phyloP scores from a whole-genome alignment of 2,329 filamentous ascomycete genomes.

The Hymenoscyphus salicellus region DNA sequence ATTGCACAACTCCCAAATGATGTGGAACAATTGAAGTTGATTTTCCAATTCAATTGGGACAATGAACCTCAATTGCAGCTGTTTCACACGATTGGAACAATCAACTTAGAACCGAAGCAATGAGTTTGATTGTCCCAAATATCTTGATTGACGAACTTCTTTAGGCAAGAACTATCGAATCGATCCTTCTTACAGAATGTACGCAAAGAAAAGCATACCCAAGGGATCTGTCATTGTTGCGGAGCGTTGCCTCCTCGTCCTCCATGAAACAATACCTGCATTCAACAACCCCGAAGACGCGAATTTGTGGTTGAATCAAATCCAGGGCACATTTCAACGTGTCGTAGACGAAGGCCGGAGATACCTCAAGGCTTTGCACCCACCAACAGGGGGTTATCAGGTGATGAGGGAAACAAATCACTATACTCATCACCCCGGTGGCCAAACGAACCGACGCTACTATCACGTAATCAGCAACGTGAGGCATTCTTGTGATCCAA shows the following conservation, averaged over 20 bases:
- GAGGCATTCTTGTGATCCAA: conserved; percentile 5
- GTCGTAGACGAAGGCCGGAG: background rate
- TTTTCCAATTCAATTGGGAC: no score
- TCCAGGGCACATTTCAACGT: background rate
- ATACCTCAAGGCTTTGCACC: background rate
- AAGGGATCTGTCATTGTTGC: background rate
- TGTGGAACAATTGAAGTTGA: no score
- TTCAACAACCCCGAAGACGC: background rate
- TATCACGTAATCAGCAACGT: conserved; percentile 6
- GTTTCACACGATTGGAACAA: background rate
- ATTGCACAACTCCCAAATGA: no score
- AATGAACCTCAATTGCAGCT: no score
- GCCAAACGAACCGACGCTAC: background rate
- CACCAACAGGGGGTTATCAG: background rate
- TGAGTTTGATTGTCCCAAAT: no score
- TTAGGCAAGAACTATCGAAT: background rate
- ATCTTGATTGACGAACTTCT: background rate
- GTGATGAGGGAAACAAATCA: background rate
- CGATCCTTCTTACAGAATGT: background rate
- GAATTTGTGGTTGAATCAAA: background rate
- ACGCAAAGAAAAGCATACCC: background rate
- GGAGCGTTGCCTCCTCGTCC: background rate
- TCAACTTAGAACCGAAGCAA: no score
- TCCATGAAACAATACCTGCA: background rate
- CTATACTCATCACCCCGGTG: conserved; percentile 1